A percentile compares a stretch with the other conserved stretches of the same genome.
phyloP scores from a whole-genome alignment of 2,329 filamentous ascomycete species.

The Pseudogymnoascus sp. region DNA sequence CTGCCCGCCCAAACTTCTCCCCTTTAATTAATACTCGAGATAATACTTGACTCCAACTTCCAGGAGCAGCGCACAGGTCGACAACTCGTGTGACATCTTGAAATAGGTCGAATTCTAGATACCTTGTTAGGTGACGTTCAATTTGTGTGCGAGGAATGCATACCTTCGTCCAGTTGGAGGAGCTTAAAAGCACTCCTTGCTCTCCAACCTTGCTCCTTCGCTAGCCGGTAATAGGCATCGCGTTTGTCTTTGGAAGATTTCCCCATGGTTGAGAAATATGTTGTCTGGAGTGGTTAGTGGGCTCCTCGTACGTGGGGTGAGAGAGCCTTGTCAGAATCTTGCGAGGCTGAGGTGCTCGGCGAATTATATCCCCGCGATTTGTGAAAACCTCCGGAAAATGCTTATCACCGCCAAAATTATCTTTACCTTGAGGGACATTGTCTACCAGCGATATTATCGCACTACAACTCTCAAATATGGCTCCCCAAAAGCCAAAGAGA shows the following conservation, averaged over 20 bases:
- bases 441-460: slow-evolving; percentile 2
- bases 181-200: slow-evolving; percentile 95
- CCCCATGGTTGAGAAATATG: slow-evolving; percentile 51
- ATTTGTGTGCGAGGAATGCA: neutral
- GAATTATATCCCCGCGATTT: slow-evolving; percentile 9
- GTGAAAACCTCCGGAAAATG: slow-evolving; percentile 6
- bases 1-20: slow-evolving; percentile 76
- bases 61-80: slow-evolving; percentile 89
- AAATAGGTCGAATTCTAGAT: slow-evolving; percentile 84
- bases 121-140: neutral
- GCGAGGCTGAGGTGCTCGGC: slow-evolving; percentile 6
- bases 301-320: slow-evolving; percentile 1
- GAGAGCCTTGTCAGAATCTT: slow-evolving; percentile 9
- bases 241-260: slow-evolving; percentile 99
- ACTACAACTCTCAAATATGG: slow-evolving; percentile 18
- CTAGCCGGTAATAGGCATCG: slow-evolving; percentile 93
- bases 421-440: slow-evolving; percentile 9
- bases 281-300: neutral
- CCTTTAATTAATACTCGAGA: slow-evolving; percentile 90
- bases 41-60: slow-evolving; percentile 95
- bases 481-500: slow-evolving; percentile 24
- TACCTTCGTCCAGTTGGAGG: slow-evolving; percentile 81
- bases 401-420: slow-evolving; percentile 9
- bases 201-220: slow-evolving; percentile 98
- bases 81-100: slow-evolving; percentile 84